These are phyloP conservation scores for Cutaneotrichosporon dermatis DNA, from an alignment of 1,284 basidiomycete genomes.

Conservation along the genomic window DNA sequence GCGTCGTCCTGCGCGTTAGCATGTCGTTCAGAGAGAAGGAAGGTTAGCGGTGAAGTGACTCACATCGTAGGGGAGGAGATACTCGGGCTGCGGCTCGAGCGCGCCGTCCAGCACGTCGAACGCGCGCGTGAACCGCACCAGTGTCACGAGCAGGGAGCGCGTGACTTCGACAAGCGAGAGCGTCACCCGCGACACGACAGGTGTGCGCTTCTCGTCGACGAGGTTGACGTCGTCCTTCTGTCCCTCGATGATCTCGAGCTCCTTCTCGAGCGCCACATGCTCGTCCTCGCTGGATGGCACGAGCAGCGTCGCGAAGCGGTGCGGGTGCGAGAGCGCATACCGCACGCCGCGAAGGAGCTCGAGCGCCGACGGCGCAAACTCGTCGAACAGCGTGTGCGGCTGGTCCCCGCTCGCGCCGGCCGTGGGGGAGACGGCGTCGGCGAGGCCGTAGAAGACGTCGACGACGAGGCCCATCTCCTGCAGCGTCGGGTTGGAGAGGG, in stretches of 20 bases:
- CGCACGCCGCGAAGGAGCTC: conserved; percentile 79
- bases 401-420: conserved; percentile 22
- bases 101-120: conserved; percentile 66
- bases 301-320: conserved; percentile 72
- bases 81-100: conserved; percentile 54
- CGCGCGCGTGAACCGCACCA: conserved; percentile 66
- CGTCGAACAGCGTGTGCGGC: conserved; percentile 53
- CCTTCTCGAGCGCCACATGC: conserved; percentile 54
- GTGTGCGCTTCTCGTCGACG: conserved; percentile 59
- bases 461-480: conserved; percentile 76
- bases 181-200: conserved; percentile 64
- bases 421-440: conserved; percentile 50
- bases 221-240: conserved; percentile 39
- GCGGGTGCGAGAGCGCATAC: conserved; percentile 84
- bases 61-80: conserved; percentile 13
- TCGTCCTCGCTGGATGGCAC: conserved; percentile 72
- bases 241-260: conserved; percentile 56
- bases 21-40: too few relatives aligned
- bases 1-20: conserved; percentile 12
- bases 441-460: conserved; percentile 66
- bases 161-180: conserved; percentile 65
- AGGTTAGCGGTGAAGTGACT: not conserved
- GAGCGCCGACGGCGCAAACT: conserved; percentile 63
- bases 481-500: conserved; percentile 65
- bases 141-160: conserved; percentile 62